Evolutionary conservation across 2,329 filamentous ascomycete species (phyloP).

Genomic region (Eurotiales sp.): DNA sequence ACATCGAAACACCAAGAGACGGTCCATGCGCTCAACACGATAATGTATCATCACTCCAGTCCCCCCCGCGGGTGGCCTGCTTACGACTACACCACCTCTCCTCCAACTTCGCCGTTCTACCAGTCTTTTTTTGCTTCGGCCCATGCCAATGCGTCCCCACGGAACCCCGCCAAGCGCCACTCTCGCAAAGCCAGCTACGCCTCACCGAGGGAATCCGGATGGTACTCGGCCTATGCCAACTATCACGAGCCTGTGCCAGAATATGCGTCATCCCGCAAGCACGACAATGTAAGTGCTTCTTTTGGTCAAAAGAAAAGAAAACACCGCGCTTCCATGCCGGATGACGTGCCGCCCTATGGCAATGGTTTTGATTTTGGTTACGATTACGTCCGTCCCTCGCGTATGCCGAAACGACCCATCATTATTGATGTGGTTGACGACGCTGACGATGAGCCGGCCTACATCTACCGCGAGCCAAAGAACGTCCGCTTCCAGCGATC

Average conservation of each 20-base stretch:
- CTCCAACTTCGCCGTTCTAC: conserved; percentile 51
- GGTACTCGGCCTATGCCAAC: conserved; percentile 44
- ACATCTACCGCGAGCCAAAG: conserved; percentile 46
- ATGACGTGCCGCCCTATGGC: conserved; percentile 27
- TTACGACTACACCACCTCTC: conserved; percentile 47
- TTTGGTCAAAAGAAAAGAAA: conserved; percentile 34
- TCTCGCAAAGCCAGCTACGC: conserved; percentile 56
- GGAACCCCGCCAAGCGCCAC: conserved; percentile 47
- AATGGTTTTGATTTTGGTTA: conserved; percentile 27
- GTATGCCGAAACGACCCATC: conserved; percentile 51
- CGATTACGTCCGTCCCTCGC: conserved; percentile 32
- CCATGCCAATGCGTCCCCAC: conserved; percentile 49
- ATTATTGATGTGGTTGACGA: conserved; percentile 56
- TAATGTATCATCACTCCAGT: conserved; percentile 47
- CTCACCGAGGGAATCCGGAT: conserved; percentile 41
- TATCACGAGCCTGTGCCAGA: conserved; percentile 47
- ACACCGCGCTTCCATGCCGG: conserved; percentile 47
- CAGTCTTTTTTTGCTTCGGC: conserved; percentile 51
- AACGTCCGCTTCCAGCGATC: conserved; percentile 22
- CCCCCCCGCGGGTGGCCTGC: conserved; percentile 47
- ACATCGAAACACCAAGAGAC: too few species aligned
- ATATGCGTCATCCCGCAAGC: conserved; percentile 52
- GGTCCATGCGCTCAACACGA: conserved; percentile 31
- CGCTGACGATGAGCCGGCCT: conserved; percentile 47
- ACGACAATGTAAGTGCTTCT: conserved; percentile 66